Base-by-base conservation (phyloP, 805 yeast genomes). In the Yamadazyma philogaea region DNA sequence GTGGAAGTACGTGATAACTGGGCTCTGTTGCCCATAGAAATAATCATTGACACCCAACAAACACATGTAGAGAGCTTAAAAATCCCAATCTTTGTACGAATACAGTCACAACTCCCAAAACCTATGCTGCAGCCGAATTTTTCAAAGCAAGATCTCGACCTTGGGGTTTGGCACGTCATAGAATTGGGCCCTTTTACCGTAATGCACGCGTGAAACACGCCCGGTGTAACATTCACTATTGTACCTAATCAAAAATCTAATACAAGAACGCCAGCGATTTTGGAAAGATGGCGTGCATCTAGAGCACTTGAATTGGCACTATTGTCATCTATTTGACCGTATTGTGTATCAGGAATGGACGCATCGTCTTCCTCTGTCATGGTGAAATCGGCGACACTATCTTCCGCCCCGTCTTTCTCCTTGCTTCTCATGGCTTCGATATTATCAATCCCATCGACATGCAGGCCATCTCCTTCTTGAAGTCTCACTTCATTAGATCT, bases 241-340 rank as follows among this genome's bases (percentile, higher is more conserved):
- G 17, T 19, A 7, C 24, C n/a, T 27, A 17, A 11, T 11, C 21
- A 80, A 52, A 81, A 81, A 51, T 80, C 86, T 48, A 81, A 51
- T 15, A 78, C 69, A 28, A 81, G 60, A 27, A 79, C 59, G 1
- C 86, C 86, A 3, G 82, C 77, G 16, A 80, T 63, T 17, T 74
- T 75, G 16, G 74, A 71, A 37, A 81, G 53, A 58, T 81, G 82
- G 32, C 77, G 66, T 3, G 79, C 66, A 52, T 80, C 84, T 38
- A 81, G 53, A 8, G 67, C 66, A 40, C 64, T 63, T 44, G 56
- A 58, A 17, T 11, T 30, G 12, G 46, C 48, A 14, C 14, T 18
- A 11, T 34, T 19, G 8, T 12, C 34, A 11, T 16, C 34, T n/a
- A 16, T 14, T 6, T 30, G 20, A 15, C 26, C 34, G 30, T 39